Evolutionary conservation across 805 yeast species (phyloP).

Genomic region (Clavispora vitiphila): DNA sequence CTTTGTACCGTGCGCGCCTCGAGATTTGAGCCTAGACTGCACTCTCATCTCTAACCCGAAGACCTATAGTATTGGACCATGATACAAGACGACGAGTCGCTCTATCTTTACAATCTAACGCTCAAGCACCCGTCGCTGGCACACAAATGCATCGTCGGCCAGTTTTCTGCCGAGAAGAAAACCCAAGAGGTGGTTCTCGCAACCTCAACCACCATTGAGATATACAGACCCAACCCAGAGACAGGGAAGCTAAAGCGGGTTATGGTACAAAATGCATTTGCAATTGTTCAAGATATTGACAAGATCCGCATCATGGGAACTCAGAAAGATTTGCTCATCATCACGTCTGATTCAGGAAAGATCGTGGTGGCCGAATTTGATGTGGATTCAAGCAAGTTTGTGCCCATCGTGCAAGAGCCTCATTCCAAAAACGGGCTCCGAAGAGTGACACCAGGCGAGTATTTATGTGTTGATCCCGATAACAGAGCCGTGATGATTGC

Average conservation of each 20-base stretch:
- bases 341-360: constrained; percentile 80
- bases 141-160: constrained; percentile 57
- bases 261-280: constrained; percentile 47
- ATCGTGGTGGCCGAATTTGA: constrained; percentile 49
- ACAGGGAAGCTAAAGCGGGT: constrained; percentile 50
- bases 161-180: constrained; percentile 49
- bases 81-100: constrained; percentile 10
- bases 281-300: constrained; percentile 50
- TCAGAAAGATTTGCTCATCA: constrained; percentile 51
- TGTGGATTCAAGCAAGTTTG: constrained; percentile 32
- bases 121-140: constrained; percentile 56
- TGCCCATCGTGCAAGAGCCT: constrained; percentile 56
- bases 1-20: not conserved
- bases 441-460: constrained; percentile 70
- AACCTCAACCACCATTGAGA: constrained; percentile 48
- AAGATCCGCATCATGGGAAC: constrained; percentile 51
- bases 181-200: constrained; percentile 62
- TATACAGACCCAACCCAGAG: constrained; percentile 48
- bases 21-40: not conserved
- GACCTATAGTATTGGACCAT: constrained; percentile 1
- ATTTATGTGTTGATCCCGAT: constrained; percentile 63
- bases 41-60: not conserved
- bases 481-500: constrained; percentile 66
- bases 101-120: constrained; percentile 66
- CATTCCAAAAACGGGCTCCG: constrained; percentile 71